phyloP scores from a whole-genome alignment of 2,329 filamentous ascomycete genomes.

The Capronia coronata region DNA sequence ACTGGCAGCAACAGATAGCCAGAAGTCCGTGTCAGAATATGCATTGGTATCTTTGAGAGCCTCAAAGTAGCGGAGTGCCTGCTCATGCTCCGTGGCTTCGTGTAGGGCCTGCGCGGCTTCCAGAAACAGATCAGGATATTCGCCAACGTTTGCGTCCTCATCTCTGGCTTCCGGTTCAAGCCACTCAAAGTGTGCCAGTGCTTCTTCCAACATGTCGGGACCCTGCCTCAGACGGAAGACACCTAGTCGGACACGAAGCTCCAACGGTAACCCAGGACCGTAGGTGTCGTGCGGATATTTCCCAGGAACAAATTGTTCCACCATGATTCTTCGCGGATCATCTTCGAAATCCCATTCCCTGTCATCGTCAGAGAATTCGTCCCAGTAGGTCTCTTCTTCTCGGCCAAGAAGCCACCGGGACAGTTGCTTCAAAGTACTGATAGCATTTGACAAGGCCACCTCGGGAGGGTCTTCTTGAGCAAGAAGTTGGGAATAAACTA shows the following conservation, averaged over 20 bases:
- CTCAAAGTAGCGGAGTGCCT: conserved; percentile 55
- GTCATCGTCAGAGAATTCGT: conserved; percentile 62
- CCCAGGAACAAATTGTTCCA: conserved; percentile 55
- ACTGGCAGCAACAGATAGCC: conserved; percentile 52
- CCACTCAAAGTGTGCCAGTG: conserved; percentile 64
- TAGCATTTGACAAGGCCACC: conserved; percentile 45
- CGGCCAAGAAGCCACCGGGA: conserved; percentile 79
- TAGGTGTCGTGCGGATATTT: conserved; percentile 55
- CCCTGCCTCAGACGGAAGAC: conserved; percentile 70
- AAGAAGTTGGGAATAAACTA: conserved; percentile 77
- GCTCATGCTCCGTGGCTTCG: conserved; percentile 44
- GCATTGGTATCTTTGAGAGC: conserved; percentile 45
- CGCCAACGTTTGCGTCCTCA: conserved; percentile 48
- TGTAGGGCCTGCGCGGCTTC: conserved; percentile 59
- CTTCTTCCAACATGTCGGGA: conserved; percentile 59
- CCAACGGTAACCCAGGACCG: conserved; percentile 67
- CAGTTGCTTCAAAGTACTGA: conserved; percentile 63
- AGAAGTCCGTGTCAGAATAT: conserved; percentile 45
- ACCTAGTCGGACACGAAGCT: conserved; percentile 77
- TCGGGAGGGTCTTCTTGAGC: conserved; percentile 51
- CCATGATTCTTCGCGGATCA: conserved; percentile 56
- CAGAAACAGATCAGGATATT: conserved; percentile 73
- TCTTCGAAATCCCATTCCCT: conserved; percentile 80
- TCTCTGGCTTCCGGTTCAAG: conserved; percentile 58
- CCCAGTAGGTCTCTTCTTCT: conserved; percentile 69